Conservation (phyloP, 768 basidiomycete genomes). For the Suillus ampliporus region DNA sequence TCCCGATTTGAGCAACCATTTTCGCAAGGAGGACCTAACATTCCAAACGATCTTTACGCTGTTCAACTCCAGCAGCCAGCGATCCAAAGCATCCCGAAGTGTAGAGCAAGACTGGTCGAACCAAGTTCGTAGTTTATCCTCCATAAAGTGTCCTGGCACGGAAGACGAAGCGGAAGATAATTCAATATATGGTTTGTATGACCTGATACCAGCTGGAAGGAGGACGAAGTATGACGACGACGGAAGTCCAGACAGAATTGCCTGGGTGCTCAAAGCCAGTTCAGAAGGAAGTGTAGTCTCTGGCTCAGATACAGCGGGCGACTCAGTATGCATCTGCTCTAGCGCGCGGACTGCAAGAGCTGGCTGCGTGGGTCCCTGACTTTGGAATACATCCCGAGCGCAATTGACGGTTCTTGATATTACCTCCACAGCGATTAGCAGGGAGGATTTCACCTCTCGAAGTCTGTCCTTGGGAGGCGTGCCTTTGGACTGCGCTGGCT, state of each 20-base stretch:
- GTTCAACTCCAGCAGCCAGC: conserved; percentile 66
- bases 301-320: conserved; percentile 25
- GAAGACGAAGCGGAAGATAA: conserved; percentile 61
- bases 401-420: conserved; percentile 64
- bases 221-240: conserved; percentile 84
- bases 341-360: conserved; percentile 65
- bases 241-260: conserved; percentile 72
- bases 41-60: conserved; percentile 74
- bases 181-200: conserved; percentile 89
- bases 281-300: conserved; percentile 48
- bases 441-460: conserved; percentile 59
- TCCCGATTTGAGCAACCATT: conserved; percentile 49
- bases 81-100: conserved; percentile 50
- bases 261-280: conserved; percentile 67
- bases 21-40: conserved; percentile 57
- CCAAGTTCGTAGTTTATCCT: conserved; percentile 64
- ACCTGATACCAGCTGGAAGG: conserved; percentile 70
- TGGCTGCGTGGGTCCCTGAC: conserved; percentile 29
- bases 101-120: conserved; percentile 56
- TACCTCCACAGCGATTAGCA: conserved; percentile 55
- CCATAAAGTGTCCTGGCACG: conserved; percentile 49
- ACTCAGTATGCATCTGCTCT: conserved; percentile 64
- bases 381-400: conserved; percentile 62
- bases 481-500: conserved; percentile 7
- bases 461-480: conserved; percentile 41